These are phyloP conservation scores for Cylindrotheca closterium DNA, from an alignment of 108 stramenopile species.

Conservation along the genomic window DNA sequence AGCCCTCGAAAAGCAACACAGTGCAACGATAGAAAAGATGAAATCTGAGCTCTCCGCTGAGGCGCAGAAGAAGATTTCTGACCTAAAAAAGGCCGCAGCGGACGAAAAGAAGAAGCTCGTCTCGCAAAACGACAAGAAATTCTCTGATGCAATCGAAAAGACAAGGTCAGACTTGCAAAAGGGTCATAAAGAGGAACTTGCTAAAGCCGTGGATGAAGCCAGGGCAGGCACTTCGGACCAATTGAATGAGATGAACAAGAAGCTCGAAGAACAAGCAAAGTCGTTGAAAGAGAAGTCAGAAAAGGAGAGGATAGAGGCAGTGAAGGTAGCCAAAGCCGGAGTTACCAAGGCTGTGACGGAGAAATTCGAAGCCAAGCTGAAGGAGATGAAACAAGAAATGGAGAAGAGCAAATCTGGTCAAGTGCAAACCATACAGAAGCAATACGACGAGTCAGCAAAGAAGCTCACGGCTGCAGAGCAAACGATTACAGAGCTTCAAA, in stretches of 20 bases:
- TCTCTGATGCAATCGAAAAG: conserved; percentile 11
- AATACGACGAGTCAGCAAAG: conserved; percentile 8
- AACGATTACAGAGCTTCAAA: conserved; percentile 4
- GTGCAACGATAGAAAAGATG: conserved; percentile 5
- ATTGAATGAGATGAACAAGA: conserved; percentile 20
- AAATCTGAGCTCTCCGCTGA: conserved; percentile 2
- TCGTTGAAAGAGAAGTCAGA: conserved; percentile 16
- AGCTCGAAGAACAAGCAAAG: conserved; percentile 31
- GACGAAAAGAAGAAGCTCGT: conserved; percentile 12
- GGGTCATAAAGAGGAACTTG: conserved; percentile 36
- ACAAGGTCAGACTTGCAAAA: conserved; percentile 12
- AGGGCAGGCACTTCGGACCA: conserved; percentile 18
- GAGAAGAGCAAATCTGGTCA: conserved; percentile 13
- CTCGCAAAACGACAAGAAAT: conserved; percentile 21
- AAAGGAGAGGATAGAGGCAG: conserved; percentile 11
- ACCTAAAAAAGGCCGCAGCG: conserved; percentile 3
- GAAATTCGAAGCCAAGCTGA: conserved; percentile 1
- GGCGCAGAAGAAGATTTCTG: background rate
- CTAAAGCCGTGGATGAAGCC: conserved; percentile 23
- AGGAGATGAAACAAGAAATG: conserved; percentile 10
- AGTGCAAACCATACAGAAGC: conserved; percentile 10
- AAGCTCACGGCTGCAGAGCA: conserved; percentile 10
- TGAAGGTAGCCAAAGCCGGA: conserved; percentile 21
- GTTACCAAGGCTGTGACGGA: conserved; percentile 11
- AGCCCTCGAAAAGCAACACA: conserved; percentile 15